A percentile compares a stretch with the other conserved stretches of the same genome.
Conservation (phyloP, 352 stramenopile genomes). For the Plasmopara viticola region DNA sequence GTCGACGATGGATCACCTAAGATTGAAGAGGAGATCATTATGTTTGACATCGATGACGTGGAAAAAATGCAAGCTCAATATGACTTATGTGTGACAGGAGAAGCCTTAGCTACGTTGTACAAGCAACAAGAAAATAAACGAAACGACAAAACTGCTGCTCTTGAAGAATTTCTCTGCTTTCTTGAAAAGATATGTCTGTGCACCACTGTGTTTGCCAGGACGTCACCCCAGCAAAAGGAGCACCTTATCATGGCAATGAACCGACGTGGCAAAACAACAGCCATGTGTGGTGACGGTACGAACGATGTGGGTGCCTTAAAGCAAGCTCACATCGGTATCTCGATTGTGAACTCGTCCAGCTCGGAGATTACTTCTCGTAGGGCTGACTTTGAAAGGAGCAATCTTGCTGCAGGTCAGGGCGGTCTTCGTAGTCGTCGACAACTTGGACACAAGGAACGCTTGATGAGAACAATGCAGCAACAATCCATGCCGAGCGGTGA, state of each 20-base stretch:
- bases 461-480: conserved; percentile 47
- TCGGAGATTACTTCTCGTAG: conserved; percentile 45
- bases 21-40: conserved; percentile 80
- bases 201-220: conserved; percentile 93
- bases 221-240: conserved; percentile 96
- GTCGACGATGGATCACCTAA: conserved; percentile 84
- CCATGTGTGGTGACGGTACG: conserved; percentile 98
- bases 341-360: conserved; percentile 71
- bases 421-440: conserved; percentile 49
- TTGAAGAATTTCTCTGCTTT: conserved; percentile 57
- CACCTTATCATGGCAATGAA: conserved; percentile 93
- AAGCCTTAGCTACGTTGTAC: conserved; percentile 42
- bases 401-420: conserved; percentile 32
- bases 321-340: conserved; percentile 85
- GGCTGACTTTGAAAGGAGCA: conserved; percentile 24
- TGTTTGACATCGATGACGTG: conserved; percentile 59
- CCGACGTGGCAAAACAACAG: conserved; percentile 81
- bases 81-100: conserved; percentile 81
- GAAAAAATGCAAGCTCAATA: conserved; percentile 60
- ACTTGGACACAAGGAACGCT: conserved; percentile 43
- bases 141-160: conserved; percentile 19
- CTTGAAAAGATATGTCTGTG: conserved; percentile 71
- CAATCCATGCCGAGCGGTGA: conserved; percentile 73
- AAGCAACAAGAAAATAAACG: conserved; percentile 24
- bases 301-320: conserved; percentile 98